Percentiles rank a stretch among this genome's conserved stretches.
Evolutionary conservation across 768 basidiomycete species (phyloP).

Genomic region (Baorangia bicolor): DNA sequence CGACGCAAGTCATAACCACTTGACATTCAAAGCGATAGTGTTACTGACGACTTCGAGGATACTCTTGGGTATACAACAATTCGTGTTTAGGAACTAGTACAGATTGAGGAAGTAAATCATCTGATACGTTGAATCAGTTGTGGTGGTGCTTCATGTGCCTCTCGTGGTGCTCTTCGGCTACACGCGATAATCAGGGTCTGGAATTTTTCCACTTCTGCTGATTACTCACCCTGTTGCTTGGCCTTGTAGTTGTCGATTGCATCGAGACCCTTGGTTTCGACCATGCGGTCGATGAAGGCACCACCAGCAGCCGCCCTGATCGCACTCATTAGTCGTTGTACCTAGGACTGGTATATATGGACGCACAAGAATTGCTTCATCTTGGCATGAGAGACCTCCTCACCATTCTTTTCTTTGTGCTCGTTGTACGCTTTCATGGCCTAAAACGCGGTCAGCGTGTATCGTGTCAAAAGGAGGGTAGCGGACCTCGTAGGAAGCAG

Average conservation of each 20-base stretch:
- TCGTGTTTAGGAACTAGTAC: neutral
- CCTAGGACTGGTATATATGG: slow-evolving; percentile 23
- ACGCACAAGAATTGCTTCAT: slow-evolving; percentile 52
- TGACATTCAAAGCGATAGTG: neutral
- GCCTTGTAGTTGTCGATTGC: slow-evolving; percentile 43
- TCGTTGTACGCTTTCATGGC: slow-evolving; percentile 64
- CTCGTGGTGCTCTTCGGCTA: slow-evolving; percentile 10
- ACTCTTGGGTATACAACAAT: slow-evolving; percentile 9
- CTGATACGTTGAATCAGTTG: neutral
- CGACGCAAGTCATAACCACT: neutral
- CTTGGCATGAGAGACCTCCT: slow-evolving; percentile 47
- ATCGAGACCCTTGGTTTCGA: slow-evolving; percentile 62
- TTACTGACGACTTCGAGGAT: neutral
- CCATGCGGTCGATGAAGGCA: slow-evolving; percentile 49
- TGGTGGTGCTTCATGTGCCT: neutral
- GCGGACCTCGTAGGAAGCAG: slow-evolving; percentile 61
- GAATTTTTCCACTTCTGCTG: no score
- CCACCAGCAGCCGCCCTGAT: slow-evolving; percentile 55
- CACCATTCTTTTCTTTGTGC: slow-evolving; percentile 49
- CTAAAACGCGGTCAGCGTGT: slow-evolving; percentile 30
- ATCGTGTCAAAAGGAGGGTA: neutral
- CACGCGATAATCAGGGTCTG: neutral
- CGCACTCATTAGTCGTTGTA: neutral
- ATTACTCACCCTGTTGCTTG: slow-evolving; percentile 36
- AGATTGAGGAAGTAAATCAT: neutral